Conservation (phyloP, 495 filamentous ascomycete species). For the Hypoxylon fragiforme region DNA sequence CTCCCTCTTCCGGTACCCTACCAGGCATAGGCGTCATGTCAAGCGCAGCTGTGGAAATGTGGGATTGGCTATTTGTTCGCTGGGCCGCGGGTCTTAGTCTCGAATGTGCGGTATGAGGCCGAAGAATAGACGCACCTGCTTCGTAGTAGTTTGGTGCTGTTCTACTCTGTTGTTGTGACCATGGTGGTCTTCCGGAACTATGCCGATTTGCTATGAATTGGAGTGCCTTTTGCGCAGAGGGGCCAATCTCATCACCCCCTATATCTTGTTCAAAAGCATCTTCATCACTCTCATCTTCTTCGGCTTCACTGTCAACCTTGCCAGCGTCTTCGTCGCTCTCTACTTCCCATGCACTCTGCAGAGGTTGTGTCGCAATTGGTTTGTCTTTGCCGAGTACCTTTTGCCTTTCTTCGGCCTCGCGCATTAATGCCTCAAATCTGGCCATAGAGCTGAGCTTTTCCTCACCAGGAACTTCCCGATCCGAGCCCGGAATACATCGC, state of each 20-base stretch:
- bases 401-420: slow-evolving; percentile 53
- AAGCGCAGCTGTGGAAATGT: slow-evolving; percentile 37
- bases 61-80: slow-evolving; percentile 50
- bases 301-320: slow-evolving; percentile 42
- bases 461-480: slow-evolving; percentile 49
- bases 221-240: slow-evolving; percentile 49
- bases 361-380: slow-evolving; percentile 19
- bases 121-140: slow-evolving; percentile 27
- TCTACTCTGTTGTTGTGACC: slow-evolving; percentile 12
- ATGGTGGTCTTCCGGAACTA: slow-evolving; percentile 14
- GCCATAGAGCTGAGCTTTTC: slow-evolving; percentile 61
- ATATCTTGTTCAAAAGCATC: slow-evolving; percentile 40
- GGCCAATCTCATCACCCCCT: slow-evolving; percentile 41
- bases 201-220: slow-evolving; percentile 53
- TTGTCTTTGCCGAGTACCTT: slow-evolving; percentile 39
- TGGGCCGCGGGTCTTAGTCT: slow-evolving; percentile 45
- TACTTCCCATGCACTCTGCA: slow-evolving; percentile 53
- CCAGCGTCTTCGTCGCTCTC: slow-evolving; percentile 39
- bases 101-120: slow-evolving; percentile 52
- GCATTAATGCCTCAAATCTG: slow-evolving; percentile 62
- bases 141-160: slow-evolving; percentile 16
- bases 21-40: slow-evolving; percentile 22
- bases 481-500: slow-evolving; percentile 57
- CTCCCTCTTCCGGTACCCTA: slow-evolving; percentile 16
- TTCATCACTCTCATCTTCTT: slow-evolving; percentile 48